phyloP scores from a whole-genome alignment of 805 yeast genomes.

The Yamadazyma sp. region DNA sequence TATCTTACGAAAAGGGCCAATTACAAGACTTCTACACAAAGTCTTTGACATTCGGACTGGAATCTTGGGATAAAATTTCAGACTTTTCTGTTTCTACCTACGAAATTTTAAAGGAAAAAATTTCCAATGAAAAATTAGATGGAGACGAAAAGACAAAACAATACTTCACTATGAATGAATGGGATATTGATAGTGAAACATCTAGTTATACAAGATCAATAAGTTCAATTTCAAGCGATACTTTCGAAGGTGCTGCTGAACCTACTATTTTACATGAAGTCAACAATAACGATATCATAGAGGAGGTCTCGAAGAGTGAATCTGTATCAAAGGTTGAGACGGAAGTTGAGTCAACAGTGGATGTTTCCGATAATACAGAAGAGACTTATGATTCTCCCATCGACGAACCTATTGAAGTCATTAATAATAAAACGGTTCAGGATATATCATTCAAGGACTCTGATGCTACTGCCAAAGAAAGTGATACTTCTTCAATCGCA shows the following conservation, averaged over 20 bases:
- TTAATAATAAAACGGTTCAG: not conserved
- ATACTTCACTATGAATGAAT: conserved; percentile 22
- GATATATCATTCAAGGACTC: not conserved
- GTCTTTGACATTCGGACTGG: conserved; percentile 9
- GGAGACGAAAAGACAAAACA: conserved; percentile 20
- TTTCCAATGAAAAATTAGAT: conserved; percentile 21
- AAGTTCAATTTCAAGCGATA: no score
- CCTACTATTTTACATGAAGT: conserved; percentile 9
- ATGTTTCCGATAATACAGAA: not conserved
- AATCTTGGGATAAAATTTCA: conserved; percentile 5
- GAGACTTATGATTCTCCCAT: not conserved
- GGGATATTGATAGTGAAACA: no score
- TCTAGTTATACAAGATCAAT: no score
- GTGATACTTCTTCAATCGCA: conserved; percentile 4
- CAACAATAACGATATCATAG: conserved; percentile 1
- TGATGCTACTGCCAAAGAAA: not conserved
- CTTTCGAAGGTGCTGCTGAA: not conserved
- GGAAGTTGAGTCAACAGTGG: conserved; percentile 1
- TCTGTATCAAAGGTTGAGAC: conserved; percentile 5
- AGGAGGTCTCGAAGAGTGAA: conserved; percentile 9
- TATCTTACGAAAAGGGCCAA: conserved; percentile 32
- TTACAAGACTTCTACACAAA: conserved; percentile 24
- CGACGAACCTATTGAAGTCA: not conserved
- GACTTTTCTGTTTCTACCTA: conserved; percentile 19
- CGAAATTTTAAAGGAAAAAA: conserved; percentile 26